Base-by-base conservation (phyloP, 345 rosid genomes). In the Carallia pectinifolia region DNA sequence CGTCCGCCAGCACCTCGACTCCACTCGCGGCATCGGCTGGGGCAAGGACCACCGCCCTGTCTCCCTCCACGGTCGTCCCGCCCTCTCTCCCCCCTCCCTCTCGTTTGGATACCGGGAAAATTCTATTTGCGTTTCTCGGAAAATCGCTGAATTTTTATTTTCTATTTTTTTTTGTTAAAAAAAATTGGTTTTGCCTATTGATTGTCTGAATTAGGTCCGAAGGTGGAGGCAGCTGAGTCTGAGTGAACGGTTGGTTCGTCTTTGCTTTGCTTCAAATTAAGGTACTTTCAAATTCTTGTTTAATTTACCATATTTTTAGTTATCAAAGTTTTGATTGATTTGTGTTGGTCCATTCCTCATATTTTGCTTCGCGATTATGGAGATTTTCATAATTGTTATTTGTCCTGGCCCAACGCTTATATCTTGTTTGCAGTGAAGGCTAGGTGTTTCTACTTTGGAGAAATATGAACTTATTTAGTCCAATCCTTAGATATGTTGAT, bases 1-100 rank as follows among this genome's bases (percentile, higher is more conserved):
- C 68, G 98, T 96, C 62, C 81, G 80, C 18, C 91, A 89, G 86
- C 92, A 96, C 76, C 96, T 96, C 59, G 98, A 96, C 6, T 76
- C 98, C 65, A 96, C 99, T 56, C 99, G 99, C 15, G 98, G 98
- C 76, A 79, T 96, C 79, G 99, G 99, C 55, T 96, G 98, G 99
- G 94, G 96, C 81, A 96, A 96, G 74, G 99, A 96, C 54, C 93
- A 90, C 61, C 99, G 99, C 33, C 99, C 92, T 65, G 86, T 85
- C 18, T 85, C 90, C 30, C 90, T 90, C 44, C 99, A 95, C 81
- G 99, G 98, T 91, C 54, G 27, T 48, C 3, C 29, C 40, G 12
- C 38, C 37, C 18, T 19, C 33, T 7, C 2, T 17, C n/a, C 58
- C 9, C 58, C 44, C 19, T 12, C 1, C 36, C 58, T 9, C n/a